These are phyloP conservation scores for Phytopythium helicoides DNA, from an alignment of 352 stramenopile genomes.

Conservation along the genomic window DNA sequence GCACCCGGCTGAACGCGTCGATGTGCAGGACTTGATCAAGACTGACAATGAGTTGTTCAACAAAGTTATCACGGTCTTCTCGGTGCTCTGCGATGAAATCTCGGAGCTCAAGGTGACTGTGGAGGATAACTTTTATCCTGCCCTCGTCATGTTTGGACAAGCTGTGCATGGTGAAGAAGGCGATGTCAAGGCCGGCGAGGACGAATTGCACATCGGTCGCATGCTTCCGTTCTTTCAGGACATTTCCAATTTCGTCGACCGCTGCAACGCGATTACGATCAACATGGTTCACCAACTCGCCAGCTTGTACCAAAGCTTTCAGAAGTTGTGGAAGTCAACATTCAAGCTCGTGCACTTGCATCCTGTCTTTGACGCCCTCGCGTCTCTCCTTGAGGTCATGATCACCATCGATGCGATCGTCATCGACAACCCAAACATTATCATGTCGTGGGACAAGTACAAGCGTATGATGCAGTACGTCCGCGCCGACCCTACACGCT, in stretches of 20 bases:
- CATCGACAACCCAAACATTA: slow-evolving; percentile 84
- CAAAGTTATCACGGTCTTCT: slow-evolving; percentile 88
- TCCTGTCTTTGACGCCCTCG: slow-evolving; percentile 76
- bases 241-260: slow-evolving; percentile 89
- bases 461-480: slow-evolving; percentile 92
- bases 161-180: slow-evolving; percentile 64
- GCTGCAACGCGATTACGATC: slow-evolving; percentile 85
- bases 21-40: slow-evolving; percentile 87
- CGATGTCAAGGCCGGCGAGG: slow-evolving; percentile 67
- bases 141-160: slow-evolving; percentile 89
- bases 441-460: slow-evolving; percentile 88
- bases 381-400: slow-evolving; percentile 80
- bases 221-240: slow-evolving; percentile 90
- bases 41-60: slow-evolving; percentile 90
- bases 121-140: slow-evolving; percentile 87
- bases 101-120: slow-evolving; percentile 88
- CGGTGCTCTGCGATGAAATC: slow-evolving; percentile 89
- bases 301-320: slow-evolving; percentile 83
- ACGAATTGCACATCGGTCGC: slow-evolving; percentile 82
- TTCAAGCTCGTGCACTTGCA: slow-evolving; percentile 86
- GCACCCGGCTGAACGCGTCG: slow-evolving; percentile 80
- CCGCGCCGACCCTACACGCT: slow-evolving; percentile 72
- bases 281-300: slow-evolving; percentile 91
- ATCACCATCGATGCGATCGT: slow-evolving; percentile 90
- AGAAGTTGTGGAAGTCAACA: slow-evolving; percentile 87